Conservation (phyloP, 108 stramenopile species). For the Aurantiochytrium sp. region DNA sequence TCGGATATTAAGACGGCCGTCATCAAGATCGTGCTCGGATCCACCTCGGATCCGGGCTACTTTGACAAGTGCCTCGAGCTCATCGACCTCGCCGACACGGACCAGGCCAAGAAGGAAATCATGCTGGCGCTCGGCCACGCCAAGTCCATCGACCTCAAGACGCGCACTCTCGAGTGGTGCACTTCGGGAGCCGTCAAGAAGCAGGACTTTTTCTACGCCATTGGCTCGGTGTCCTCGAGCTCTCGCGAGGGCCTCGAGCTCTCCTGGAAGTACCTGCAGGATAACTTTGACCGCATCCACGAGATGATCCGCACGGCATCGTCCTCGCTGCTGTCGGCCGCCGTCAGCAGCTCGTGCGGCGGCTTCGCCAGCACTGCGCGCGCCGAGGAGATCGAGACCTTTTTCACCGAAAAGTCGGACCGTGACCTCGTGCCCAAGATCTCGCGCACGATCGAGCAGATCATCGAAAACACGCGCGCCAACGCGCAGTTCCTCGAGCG, state of each 20-base stretch:
- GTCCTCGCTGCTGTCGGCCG: constrained; percentile 80
- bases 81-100: constrained; percentile 65
- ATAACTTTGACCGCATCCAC: constrained; percentile 71
- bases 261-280: constrained; percentile 81
- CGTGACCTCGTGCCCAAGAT: constrained; percentile 64
- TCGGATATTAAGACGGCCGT: constrained; percentile 77
- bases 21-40: constrained; percentile 75
- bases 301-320: constrained; percentile 77
- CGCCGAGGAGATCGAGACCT: constrained; percentile 82
- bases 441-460: constrained; percentile 77
- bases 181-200: constrained; percentile 82
- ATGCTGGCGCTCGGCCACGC: constrained; percentile 67
- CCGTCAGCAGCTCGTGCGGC: constrained; percentile 74
- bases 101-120: constrained; percentile 75
- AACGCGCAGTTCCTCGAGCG: background rate
- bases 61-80: constrained; percentile 72
- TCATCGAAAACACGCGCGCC: constrained; percentile 61
- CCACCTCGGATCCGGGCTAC: constrained; percentile 72
- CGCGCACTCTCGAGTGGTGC: constrained; percentile 78
- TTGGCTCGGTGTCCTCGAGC: constrained; percentile 70
- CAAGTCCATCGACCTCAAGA: constrained; percentile 65
- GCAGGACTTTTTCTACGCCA: constrained; percentile 95
- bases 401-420: constrained; percentile 64
- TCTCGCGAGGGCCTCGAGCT: constrained; percentile 71
- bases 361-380: constrained; percentile 69